A percentile compares a stretch with the other conserved stretches of the same genome.
Evolutionary conservation across 2,329 filamentous ascomycete species (phyloP).

Genomic region (Apiospora phragmitis): DNA sequence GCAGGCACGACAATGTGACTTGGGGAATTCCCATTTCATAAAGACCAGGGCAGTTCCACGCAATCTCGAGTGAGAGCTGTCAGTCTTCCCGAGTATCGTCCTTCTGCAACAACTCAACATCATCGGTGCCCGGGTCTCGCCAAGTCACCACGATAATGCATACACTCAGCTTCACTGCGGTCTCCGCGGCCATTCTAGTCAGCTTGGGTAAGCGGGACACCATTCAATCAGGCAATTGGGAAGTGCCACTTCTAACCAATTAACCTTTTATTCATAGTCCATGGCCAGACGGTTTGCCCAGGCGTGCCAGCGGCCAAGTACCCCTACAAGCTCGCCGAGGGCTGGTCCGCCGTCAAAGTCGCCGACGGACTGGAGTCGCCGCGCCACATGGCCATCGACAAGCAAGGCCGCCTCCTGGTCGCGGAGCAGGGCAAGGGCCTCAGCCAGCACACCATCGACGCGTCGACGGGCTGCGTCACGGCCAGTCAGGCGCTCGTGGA

Average conservation of each 20-base stretch:
- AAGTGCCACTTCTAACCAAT: neutral
- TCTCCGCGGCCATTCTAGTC: neutral
- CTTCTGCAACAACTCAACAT: neutral
- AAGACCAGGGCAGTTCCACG: neutral
- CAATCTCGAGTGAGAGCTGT: neutral
- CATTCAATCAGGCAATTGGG: neutral
- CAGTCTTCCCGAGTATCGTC: neutral
- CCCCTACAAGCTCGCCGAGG: constrained; percentile 25
- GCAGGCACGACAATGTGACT: neutral
- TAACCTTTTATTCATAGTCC: neutral
- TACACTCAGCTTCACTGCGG: neutral
- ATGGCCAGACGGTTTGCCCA: constrained; percentile 18
- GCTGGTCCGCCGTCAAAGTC: constrained; percentile 30
- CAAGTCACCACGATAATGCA: neutral
- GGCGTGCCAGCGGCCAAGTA: constrained; percentile 24
- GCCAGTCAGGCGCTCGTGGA: constrained; percentile 21
- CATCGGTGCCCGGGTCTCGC: neutral
- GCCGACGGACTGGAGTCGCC: constrained; percentile 23
- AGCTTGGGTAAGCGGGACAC: neutral
- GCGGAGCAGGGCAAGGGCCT: constrained; percentile 26
- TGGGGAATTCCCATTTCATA: neutral
- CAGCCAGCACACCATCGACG: constrained; percentile 28
- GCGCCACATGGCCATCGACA: constrained; percentile 26
- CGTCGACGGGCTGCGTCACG: constrained; percentile 25
- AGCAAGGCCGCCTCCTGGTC: constrained; percentile 26